Percentiles rank a stretch among this genome's conserved stretches.
These are phyloP conservation scores for Staphylotrichum longicolle DNA, from an alignment of 495 filamentous ascomycete species.

Conservation along the genomic window DNA sequence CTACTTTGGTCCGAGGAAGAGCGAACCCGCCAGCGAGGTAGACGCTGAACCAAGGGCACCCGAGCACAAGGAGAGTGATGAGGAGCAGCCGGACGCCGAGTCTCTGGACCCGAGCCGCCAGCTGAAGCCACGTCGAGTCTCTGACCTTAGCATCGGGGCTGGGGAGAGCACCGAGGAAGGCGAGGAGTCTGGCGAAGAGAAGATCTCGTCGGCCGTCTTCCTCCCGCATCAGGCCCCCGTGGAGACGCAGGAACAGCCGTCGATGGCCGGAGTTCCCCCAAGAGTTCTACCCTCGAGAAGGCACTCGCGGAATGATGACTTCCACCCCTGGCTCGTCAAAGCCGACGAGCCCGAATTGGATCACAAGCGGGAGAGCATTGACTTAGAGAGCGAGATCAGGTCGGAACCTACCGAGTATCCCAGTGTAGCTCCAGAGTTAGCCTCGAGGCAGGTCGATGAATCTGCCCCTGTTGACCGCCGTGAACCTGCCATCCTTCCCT, in stretches of 20 bases:
- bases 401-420: constrained; percentile 28
- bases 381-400: constrained; percentile 23
- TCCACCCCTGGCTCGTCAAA: constrained; percentile 52
- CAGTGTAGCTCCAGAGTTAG: constrained; percentile 33
- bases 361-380: constrained; percentile 28
- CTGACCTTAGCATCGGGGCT: constrained; percentile 34
- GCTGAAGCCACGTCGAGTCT: constrained; percentile 27
- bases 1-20: constrained; percentile 20
- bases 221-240: constrained; percentile 76
- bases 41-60: constrained; percentile 11
- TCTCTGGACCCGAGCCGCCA: constrained; percentile 14
- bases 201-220: constrained; percentile 93
- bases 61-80: constrained; percentile 2
- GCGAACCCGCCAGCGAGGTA: constrained; percentile 2
- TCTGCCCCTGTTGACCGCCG: constrained; percentile 41
- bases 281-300: constrained; percentile 28
- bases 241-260: constrained; percentile 47
- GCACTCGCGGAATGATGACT: constrained; percentile 37
- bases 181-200: constrained; percentile 85
- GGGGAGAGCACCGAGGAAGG: constrained; percentile 59
- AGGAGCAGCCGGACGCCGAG: constrained; percentile 18
- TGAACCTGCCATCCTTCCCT: constrained; percentile 30
- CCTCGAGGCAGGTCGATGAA: constrained; percentile 36
- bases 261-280: constrained; percentile 38
- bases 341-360: constrained; percentile 48